These are phyloP conservation scores for Protomyces inundatus DNA, from an alignment of 1,139 yeast species.

Conservation along the genomic window DNA sequence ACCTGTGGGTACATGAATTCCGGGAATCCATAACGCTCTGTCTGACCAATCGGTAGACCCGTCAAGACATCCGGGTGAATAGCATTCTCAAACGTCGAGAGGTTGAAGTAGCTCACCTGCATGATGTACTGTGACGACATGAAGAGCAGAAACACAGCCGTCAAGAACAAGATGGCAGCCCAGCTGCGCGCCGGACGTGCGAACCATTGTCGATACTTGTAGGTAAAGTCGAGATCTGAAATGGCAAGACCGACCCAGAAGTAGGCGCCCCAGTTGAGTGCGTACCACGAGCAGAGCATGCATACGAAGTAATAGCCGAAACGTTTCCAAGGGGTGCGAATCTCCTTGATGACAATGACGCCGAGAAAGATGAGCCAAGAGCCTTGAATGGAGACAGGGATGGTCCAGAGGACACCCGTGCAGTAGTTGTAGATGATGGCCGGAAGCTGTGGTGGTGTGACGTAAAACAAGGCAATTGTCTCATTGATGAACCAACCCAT, in stretches of 20 bases:
- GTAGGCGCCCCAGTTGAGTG: slow-evolving; percentile 17
- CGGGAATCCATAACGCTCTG: slow-evolving; percentile 4
- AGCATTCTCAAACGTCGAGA: slow-evolving; percentile 8
- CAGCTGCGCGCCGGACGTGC: slow-evolving; percentile 3
- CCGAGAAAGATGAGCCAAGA: slow-evolving; percentile 24
- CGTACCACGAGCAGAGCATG: slow-evolving; percentile 22
- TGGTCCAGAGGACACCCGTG: slow-evolving; percentile 23
- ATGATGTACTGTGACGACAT: slow-evolving; percentile 10
- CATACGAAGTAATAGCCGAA: slow-evolving; percentile 15
- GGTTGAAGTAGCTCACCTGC: slow-evolving; percentile 10
- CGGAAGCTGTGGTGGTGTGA: slow-evolving; percentile 16
- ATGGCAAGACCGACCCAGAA: slow-evolving; percentile 24
- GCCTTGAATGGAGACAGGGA: slow-evolving; percentile 21
- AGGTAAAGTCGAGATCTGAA: slow-evolving; percentile 13
- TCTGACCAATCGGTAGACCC: slow-evolving; percentile 14
- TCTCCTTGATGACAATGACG: slow-evolving; percentile 18
- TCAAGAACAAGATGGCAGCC: neutral
- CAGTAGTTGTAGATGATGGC: slow-evolving; percentile 23
- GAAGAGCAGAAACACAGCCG: neutral
- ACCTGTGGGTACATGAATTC: slow-evolving; percentile 15
- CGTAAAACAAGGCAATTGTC: slow-evolving; percentile 8
- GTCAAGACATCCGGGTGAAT: slow-evolving; percentile 18
- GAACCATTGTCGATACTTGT: slow-evolving; percentile 16
- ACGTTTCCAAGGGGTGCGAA: slow-evolving; percentile 21
- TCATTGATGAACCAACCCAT: slow-evolving; percentile 24